These are phyloP conservation scores for Staphylotrichum tortipilum DNA, from an alignment of 495 filamentous ascomycete species.

Conservation along the genomic window DNA sequence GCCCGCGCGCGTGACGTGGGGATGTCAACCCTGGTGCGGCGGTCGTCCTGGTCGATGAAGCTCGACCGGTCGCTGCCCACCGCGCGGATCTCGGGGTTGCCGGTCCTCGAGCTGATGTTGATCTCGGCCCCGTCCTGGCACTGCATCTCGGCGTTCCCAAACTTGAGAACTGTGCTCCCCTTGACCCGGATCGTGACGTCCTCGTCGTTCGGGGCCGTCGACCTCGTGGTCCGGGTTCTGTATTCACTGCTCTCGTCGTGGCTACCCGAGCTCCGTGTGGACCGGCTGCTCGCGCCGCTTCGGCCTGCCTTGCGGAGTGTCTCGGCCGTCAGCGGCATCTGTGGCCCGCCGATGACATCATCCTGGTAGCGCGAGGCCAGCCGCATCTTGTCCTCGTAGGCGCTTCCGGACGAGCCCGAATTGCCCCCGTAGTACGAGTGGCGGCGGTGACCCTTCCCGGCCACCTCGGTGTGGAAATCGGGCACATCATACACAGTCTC, in stretches of 20 bases:
- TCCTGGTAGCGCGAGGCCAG: conserved; percentile 44
- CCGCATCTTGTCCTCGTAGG: conserved; percentile 43
- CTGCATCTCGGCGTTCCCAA: conserved; percentile 44
- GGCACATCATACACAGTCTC: conserved; percentile 16
- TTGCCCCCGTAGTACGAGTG: conserved; percentile 27
- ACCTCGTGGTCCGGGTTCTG: conserved; percentile 45
- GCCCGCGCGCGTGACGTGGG: conserved; percentile 30
- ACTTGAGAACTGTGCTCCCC: conserved; percentile 37
- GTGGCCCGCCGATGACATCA: conserved; percentile 35
- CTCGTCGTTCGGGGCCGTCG: conserved; percentile 36
- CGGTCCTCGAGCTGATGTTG: conserved; percentile 33
- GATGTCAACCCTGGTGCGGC: conserved; percentile 33
- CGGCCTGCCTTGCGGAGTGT: conserved; percentile 36
- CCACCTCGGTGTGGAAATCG: conserved; percentile 24
- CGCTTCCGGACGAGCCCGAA: conserved; percentile 21
- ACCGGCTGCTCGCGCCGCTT: conserved; percentile 41
- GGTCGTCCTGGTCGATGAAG: conserved; percentile 37
- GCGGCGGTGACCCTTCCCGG: conserved; percentile 17
- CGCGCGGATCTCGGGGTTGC: conserved; percentile 16
- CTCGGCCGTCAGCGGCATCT: conserved; percentile 41
- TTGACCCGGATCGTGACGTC: conserved; percentile 48
- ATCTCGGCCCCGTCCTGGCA: conserved; percentile 45
- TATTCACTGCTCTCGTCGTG: conserved; percentile 52
- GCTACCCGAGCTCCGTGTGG: conserved; percentile 44
- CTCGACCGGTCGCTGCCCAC: conserved; percentile 33